phyloP scores from a whole-genome alignment of 192 early-diverging fungal species.

The Podochytrium sp. region DNA sequence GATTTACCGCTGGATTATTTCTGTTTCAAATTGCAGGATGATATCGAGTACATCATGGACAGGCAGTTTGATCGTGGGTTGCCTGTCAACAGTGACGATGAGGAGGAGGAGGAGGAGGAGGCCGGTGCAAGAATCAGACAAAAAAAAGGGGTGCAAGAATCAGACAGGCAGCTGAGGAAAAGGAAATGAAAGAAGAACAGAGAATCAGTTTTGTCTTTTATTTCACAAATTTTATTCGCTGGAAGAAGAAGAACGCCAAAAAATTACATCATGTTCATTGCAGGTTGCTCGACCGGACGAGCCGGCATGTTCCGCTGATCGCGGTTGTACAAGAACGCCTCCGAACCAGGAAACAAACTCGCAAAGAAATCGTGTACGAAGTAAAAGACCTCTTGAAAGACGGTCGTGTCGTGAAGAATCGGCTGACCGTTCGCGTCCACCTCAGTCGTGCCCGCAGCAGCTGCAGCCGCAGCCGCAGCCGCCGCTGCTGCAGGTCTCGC shows the following conservation, averaged over 20 bases:
- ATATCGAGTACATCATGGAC: slow-evolving; percentile 31
- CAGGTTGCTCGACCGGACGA: neutral
- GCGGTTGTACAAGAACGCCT: slow-evolving; percentile 9
- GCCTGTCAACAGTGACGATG: neutral
- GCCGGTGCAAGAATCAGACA: neutral
- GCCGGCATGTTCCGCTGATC: neutral
- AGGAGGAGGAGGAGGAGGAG: neutral
- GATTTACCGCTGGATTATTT: slow-evolving; percentile 33
- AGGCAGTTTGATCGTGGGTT: neutral
- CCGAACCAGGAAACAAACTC: slow-evolving; percentile 6
- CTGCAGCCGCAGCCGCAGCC: neutral
- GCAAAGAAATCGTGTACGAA: slow-evolving; percentile 24
- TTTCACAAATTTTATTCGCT: neutral
- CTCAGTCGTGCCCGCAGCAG: too few relatives aligned
- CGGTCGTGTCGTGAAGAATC: neutral
- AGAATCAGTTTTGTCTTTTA: neutral
- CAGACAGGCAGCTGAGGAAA: neutral
- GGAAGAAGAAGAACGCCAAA: neutral
- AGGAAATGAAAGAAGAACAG: neutral
- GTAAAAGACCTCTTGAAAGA: slow-evolving; percentile 18
- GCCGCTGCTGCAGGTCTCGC: slow-evolving; percentile 1
- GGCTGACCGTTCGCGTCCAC: neutral
- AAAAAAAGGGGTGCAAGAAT: neutral
- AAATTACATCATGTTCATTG: neutral
- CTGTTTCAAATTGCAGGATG: slow-evolving; percentile 21